A percentile compares a stretch with the other conserved stretches of the same genome.
phyloP scores from a whole-genome alignment of 805 yeast species.

The Zygosaccharomyces bisporus region DNA sequence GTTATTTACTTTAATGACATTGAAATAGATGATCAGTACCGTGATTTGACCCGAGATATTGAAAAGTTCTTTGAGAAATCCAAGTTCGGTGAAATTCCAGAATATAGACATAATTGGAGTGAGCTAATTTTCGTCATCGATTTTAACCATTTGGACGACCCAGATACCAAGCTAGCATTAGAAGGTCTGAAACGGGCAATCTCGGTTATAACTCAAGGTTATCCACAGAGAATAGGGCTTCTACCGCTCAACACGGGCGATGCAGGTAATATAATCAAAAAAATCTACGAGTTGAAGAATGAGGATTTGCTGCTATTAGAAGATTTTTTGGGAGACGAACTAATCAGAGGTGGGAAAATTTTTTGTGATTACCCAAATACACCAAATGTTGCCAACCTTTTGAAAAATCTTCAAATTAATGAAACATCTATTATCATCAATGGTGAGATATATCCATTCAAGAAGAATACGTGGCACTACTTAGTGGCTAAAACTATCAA shows the following conservation, averaged over 20 bases:
- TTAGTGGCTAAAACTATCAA: slow-evolving; percentile 49
- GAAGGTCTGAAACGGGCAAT: slow-evolving; percentile 48
- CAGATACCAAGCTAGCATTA: slow-evolving; percentile 41
- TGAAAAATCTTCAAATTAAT: slow-evolving; percentile 40
- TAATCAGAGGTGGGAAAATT: slow-evolving; percentile 10
- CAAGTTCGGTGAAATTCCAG: slow-evolving; percentile 63
- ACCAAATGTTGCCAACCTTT: slow-evolving; percentile 29
- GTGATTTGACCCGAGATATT: slow-evolving; percentile 43
- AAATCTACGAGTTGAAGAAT: slow-evolving; percentile 27
- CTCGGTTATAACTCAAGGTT: slow-evolving; percentile 46
- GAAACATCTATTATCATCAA: slow-evolving; percentile 60
- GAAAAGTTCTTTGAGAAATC: slow-evolving; percentile 44
- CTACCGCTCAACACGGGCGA: slow-evolving; percentile 50
- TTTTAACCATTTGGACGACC: slow-evolving; percentile 41
- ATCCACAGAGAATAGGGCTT: slow-evolving; percentile 79
- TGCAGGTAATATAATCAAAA: slow-evolving; percentile 22
- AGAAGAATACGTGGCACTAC: slow-evolving; percentile 50
- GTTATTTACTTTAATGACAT: slow-evolving; percentile 77
- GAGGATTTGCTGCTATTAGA: slow-evolving; percentile 13
- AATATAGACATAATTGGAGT: slow-evolving; percentile 67
- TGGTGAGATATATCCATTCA: slow-evolving; percentile 61
- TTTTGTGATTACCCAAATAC: slow-evolving; percentile 18
- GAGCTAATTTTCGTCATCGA: slow-evolving; percentile 67
- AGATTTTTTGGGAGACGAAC: slow-evolving; percentile 21
- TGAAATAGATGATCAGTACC: slow-evolving; percentile 57